Evolutionary conservation across 2,329 filamentous ascomycete species (phyloP).

Genomic region (Hypoxylon sp.): DNA sequence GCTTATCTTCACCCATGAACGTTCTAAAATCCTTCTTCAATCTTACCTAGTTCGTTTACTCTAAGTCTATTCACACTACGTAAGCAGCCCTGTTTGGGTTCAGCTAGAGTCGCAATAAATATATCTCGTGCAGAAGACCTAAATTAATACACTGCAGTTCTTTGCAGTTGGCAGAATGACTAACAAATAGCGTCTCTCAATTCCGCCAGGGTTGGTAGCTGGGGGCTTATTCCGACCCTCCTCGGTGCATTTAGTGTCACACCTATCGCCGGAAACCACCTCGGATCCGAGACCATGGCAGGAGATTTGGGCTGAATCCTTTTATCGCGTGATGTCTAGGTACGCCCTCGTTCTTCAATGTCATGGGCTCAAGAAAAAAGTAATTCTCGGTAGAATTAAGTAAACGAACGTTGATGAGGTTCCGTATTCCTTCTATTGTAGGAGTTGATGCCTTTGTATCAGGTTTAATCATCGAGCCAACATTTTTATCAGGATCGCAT

Average conservation of each 20-base stretch:
- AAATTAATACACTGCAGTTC: background rate
- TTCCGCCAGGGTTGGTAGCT: background rate
- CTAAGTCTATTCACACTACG: background rate
- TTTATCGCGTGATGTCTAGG: background rate
- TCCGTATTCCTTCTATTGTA: conserved; percentile 3
- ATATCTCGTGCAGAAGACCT: conserved; percentile 10
- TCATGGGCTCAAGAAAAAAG: background rate
- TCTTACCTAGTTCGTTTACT: background rate
- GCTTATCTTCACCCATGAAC: conserved; percentile 18
- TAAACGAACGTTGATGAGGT: background rate
- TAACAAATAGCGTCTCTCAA: background rate
- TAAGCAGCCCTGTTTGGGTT: background rate
- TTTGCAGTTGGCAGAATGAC: background rate
- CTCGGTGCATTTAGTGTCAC: conserved; percentile 14
- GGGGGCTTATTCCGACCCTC: conserved; percentile 25
- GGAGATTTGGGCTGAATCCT: conserved; percentile 5
- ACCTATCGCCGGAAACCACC: conserved; percentile 9
- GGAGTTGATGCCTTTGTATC: conserved; percentile 1
- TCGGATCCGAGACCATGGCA: conserved; percentile 27
- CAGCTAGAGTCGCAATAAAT: background rate
- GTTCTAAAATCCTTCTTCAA: conserved; percentile 1
- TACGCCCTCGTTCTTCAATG: background rate
- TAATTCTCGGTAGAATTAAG: background rate
- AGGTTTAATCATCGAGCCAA: background rate
- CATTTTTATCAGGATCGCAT: background rate